Evolutionary conservation across 768 basidiomycete genomes (phyloP).

Genomic region (Termitomyces sp.): DNA sequence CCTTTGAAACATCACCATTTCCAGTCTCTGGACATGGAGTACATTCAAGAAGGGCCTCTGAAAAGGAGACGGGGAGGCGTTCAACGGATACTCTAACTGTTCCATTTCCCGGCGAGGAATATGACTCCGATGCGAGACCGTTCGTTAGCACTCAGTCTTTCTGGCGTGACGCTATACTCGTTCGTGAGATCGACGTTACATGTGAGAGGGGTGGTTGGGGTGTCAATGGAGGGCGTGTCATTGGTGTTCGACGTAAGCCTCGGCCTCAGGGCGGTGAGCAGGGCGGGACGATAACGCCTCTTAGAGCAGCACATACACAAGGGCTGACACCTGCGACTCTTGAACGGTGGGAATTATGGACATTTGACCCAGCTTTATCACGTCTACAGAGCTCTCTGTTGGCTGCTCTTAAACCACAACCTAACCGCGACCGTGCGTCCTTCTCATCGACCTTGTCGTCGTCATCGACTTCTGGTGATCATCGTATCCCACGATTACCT

Average conservation of each 20-base stretch:
- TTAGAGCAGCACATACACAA: slow-evolving; percentile 15
- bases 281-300: slow-evolving; percentile 10
- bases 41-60: slow-evolving; percentile 68
- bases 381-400: slow-evolving; percentile 49
- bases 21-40: slow-evolving; percentile 81
- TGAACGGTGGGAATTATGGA: slow-evolving; percentile 85
- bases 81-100: slow-evolving; percentile 42
- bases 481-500: slow-evolving; percentile 56
- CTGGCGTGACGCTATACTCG: slow-evolving; percentile 59
- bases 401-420: slow-evolving; percentile 34
- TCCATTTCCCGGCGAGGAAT: slow-evolving; percentile 42
- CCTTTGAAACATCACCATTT: slow-evolving; percentile 53
- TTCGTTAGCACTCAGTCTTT: slow-evolving; percentile 37
- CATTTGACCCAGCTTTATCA: slow-evolving; percentile 55
- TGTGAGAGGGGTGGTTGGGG: slow-evolving; percentile 84
- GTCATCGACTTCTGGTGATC: slow-evolving; percentile 17
- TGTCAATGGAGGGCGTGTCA: slow-evolving; percentile 44
- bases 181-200: slow-evolving; percentile 49
- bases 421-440: slow-evolving; percentile 16
- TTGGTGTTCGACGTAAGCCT: slow-evolving; percentile 70
- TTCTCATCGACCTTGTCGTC: slow-evolving; percentile 17
- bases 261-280: slow-evolving; percentile 36
- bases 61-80: slow-evolving; percentile 56
- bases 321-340: slow-evolving; percentile 63
- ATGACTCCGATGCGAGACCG: slow-evolving; percentile 31